phyloP scores from a whole-genome alignment of 2,329 filamentous ascomycete species.

The Paracorniculantispora psalliotae region DNA sequence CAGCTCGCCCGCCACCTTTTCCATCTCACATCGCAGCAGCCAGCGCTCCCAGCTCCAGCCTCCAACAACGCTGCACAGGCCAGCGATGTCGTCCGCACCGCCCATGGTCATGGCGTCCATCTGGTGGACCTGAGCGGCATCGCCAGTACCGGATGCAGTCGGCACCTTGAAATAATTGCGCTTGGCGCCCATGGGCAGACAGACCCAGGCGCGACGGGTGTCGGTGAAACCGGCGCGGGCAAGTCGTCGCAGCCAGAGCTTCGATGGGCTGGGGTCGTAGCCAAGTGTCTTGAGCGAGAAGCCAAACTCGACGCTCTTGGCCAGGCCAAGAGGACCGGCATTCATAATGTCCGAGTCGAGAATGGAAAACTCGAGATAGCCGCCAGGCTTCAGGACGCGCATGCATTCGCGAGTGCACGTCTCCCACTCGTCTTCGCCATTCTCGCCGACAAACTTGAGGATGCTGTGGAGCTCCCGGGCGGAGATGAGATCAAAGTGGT shows the following conservation, averaged over 20 bases:
- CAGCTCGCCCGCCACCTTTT: conserved; percentile 67
- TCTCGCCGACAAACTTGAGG: conserved; percentile 66
- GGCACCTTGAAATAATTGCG: conserved; percentile 27
- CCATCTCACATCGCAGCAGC: conserved; percentile 81
- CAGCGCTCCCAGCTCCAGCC: conserved; percentile 95
- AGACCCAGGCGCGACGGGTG: conserved; percentile 81
- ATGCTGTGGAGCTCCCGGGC: conserved; percentile 81
- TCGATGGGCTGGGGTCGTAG: conserved; percentile 82
- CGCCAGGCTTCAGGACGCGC: conserved; percentile 87
- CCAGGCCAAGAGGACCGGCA: conserved; percentile 71
- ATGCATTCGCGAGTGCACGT: conserved; percentile 78
- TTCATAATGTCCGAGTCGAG: conserved; percentile 89
- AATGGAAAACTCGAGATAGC: conserved; percentile 85
- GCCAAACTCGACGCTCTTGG: conserved; percentile 85
- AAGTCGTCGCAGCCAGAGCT: conserved; percentile 72
- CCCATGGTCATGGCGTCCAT: conserved; percentile 61
- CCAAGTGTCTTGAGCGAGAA: conserved; percentile 85
- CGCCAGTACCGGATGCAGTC: conserved; percentile 29
- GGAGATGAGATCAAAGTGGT: conserved; percentile 87
- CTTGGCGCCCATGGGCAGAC: conserved; percentile 70
- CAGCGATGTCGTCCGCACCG: conserved; percentile 66
- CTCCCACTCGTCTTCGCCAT: conserved; percentile 80
- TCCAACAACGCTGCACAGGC: conserved; percentile 75
- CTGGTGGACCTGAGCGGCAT: conserved; percentile 42
- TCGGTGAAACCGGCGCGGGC: conserved; percentile 71